phyloP scores from a whole-genome alignment of 73 alveolate genomes.

The Paramecium caudatum region DNA sequence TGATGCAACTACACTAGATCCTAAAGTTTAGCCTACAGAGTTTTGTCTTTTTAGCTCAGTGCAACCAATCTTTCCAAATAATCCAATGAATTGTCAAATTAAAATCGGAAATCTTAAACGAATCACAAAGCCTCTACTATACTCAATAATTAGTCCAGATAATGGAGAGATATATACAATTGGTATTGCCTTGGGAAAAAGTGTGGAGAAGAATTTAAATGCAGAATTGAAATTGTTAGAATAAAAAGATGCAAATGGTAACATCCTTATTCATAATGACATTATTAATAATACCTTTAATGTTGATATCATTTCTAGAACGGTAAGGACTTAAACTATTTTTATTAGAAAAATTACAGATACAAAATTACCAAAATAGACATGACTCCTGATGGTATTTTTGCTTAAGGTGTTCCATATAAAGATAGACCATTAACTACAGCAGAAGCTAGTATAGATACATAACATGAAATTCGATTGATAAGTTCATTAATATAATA shows the following conservation, averaged over 20 bases:
- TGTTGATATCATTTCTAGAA: constrained; percentile 15
- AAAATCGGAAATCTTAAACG: constrained; percentile 53
- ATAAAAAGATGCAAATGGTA: constrained; percentile 46
- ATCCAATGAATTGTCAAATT: constrained; percentile 63
- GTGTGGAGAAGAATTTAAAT: constrained; percentile 45
- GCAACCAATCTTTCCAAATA: constrained; percentile 72
- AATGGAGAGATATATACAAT: constrained; percentile 65
- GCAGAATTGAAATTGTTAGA: constrained; percentile 23
- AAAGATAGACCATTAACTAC: constrained; percentile 37
- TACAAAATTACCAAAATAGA: constrained; percentile 29
- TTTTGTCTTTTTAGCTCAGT: constrained; percentile 63
- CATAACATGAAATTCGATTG: constrained; percentile 10
- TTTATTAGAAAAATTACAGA: constrained; percentile 23
- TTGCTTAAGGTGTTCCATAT: constrained; percentile 50
- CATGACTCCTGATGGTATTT: constrained; percentile 63
- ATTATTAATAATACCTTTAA: constrained; percentile 20
- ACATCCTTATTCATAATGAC: constrained; percentile 10
- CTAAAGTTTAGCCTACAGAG: not conserved
- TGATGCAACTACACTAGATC: constrained; percentile 32
- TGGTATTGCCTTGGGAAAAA: constrained; percentile 46
- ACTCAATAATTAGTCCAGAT: constrained; percentile 40
- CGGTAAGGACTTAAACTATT: not conserved
- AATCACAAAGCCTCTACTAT: constrained; percentile 52
- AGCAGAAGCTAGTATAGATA: constrained; percentile 14
- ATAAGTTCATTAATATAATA: not conserved